A percentile compares a stretch with the other conserved stretches of the same genome.
phyloP scores from a whole-genome alignment of 495 filamentous ascomycete species.

The Penicillium cosmopolitanum region DNA sequence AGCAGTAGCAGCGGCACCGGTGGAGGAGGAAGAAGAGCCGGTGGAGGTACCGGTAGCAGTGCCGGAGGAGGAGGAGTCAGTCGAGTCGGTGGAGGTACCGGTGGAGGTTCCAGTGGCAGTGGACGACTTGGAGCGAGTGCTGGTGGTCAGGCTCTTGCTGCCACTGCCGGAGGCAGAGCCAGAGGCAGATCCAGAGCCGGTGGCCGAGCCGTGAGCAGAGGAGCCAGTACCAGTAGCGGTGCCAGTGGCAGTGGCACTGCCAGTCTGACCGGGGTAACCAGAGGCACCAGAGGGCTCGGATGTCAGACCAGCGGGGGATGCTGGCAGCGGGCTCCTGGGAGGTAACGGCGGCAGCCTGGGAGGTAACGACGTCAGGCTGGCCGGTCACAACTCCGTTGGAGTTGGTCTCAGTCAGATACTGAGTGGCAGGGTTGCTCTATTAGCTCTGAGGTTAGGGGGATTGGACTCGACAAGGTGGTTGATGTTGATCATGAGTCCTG shows the following conservation, averaged over 20 bases:
- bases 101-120: constrained; percentile 23
- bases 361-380: constrained; percentile 40
- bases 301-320: constrained; percentile 41
- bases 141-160: constrained; percentile 1
- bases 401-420: constrained; percentile 55
- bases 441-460: constrained; percentile 1
- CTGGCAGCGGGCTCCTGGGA: constrained; percentile 26
- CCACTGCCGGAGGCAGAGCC: constrained; percentile 6
- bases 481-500: constrained; percentile 23
- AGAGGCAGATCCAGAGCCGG: constrained; percentile 7
- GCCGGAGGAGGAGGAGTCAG: constrained; percentile 26
- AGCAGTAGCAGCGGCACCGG: constrained; percentile 37
- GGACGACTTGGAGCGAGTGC: constrained; percentile 10
- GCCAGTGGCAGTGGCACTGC: constrained; percentile 18
- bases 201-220: background rate
- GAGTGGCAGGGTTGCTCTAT: constrained; percentile 46
- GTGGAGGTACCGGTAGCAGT: constrained; percentile 21
- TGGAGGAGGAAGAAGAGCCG: constrained; percentile 31
- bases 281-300: constrained; percentile 13
- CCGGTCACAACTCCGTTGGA: constrained; percentile 61
- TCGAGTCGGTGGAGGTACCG: constrained; percentile 18
- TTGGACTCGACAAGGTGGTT: background rate
- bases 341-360: constrained; percentile 42
- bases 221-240: constrained; percentile 12
- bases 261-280: background rate